Evolutionary conservation across 2,329 filamentous ascomycete species (phyloP), one percentile per base, ranked within the genome.

Genomic region (Colletotrichum filicis): DNA sequence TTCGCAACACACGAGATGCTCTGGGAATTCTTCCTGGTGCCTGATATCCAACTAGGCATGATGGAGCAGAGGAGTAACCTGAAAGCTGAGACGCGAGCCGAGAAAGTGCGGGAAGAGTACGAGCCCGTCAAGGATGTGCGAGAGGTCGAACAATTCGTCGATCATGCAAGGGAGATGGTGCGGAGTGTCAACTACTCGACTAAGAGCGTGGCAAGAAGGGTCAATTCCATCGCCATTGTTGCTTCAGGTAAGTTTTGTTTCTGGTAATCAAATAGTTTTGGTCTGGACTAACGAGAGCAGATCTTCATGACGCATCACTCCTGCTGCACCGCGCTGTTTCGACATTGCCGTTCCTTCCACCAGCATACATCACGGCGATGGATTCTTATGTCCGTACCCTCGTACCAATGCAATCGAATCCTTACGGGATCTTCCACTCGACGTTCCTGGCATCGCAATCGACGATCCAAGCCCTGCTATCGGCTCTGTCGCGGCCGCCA

Each of bases 1-100:
- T 98, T 99, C 80, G 90, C 95, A 0, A 98, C 94, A 0, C 97
- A 99, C 79, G 97, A 99, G 84, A 95, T 98, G 89, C 88, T 99
- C 2, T 99, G 97, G 97, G 97, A 99, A 78, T 99, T 99, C 84
- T 98, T 99, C 83, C 88, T 99, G 0, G 95, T 99, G 14, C 97
- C 97, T 1, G 97, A 99, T 77, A 91, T 99, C 62, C 94, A 98
- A 80, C 89, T 94, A 0, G 92, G 95, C 24, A 95, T 95, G 90
- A 96, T 98, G 88, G 93, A 94, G 66, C 93, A 97, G 81, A 91
- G 97, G 62, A 97, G 94, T 75, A 91, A 92, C 68, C 91, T 95
- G 74, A 99, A 99, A 83, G 94, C 95, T 4, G 93, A 95, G 80
- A 91, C 93, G 0, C 90, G 96, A 32, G 87, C 90, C 3, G 97